Conservation (phyloP, 495 filamentous ascomycete genomes). For the Aspergillus nidulans region DNA sequence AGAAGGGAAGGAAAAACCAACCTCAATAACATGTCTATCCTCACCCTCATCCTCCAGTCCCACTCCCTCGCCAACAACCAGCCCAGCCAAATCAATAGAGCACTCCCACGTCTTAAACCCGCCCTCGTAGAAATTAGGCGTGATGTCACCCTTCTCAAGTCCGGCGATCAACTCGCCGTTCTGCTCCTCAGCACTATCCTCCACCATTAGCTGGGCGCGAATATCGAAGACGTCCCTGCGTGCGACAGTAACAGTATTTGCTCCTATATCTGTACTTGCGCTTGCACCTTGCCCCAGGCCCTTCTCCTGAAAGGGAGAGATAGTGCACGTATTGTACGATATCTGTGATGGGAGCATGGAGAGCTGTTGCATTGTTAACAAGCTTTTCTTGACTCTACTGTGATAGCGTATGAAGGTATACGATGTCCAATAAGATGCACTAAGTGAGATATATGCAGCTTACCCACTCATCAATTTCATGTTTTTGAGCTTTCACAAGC, state of each 20-base stretch:
- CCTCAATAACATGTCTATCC: conserved; percentile 67
- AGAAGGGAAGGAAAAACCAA: conserved; percentile 32
- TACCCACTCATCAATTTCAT: conserved; percentile 47
- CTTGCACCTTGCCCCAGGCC: conserved; percentile 3
- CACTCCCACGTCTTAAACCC: conserved; percentile 99
- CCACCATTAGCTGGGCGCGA: conserved; percentile 87
- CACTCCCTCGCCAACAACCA: conserved; percentile 29
- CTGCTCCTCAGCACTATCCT: conserved; percentile 54
- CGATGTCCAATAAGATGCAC: conserved; percentile 32
- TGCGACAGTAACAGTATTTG: conserved; percentile 48
- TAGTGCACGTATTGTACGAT: conserved; percentile 60
- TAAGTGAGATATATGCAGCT: conserved; percentile 25
- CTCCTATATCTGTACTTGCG: conserved; percentile 19
- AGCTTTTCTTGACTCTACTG: conserved; percentile 27
- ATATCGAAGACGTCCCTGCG: conserved; percentile 92
- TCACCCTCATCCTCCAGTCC: conserved; percentile 29
- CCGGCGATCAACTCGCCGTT: conserved; percentile 47
- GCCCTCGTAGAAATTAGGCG: conserved; percentile 88
- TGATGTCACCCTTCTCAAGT: conserved; percentile 78
- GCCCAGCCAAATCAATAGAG: conserved; percentile 76
- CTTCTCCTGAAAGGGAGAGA: conserved; percentile 41
- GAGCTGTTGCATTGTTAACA: conserved; percentile 51
- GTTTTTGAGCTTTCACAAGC: conserved; percentile 33
- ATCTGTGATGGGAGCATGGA: conserved; percentile 71
- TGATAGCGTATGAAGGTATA: conserved; percentile 28